Conservation (phyloP, 257 asterid genomes). For the Solanum raphanifolium region DNA sequence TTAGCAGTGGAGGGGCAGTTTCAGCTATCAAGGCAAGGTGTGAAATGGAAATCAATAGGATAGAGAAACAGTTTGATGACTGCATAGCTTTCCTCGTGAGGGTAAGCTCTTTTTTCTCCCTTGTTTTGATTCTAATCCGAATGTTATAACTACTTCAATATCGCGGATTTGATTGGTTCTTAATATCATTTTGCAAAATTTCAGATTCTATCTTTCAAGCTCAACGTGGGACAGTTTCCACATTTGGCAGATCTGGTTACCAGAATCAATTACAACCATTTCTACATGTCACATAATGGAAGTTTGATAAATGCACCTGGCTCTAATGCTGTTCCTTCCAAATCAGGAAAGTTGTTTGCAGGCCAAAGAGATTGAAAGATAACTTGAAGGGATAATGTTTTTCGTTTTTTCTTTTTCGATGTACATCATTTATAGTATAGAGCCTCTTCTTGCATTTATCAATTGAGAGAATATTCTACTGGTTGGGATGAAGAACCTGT, state of each 20-base stretch:
- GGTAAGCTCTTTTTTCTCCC: conserved; percentile 31
- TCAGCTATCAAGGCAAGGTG: conserved; percentile 73
- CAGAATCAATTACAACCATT: conserved; percentile 77
- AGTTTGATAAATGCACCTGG: conserved; percentile 38
- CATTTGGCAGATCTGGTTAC: conserved; percentile 92
- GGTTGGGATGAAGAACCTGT: neutral
- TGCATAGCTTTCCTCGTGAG: conserved; percentile 94
- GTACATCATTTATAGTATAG: neutral
- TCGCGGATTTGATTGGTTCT: neutral
- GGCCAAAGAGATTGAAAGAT: conserved; percentile 3
- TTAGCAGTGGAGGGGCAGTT: conserved; percentile 59
- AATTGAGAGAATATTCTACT: neutral
- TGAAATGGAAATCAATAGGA: conserved; percentile 77
- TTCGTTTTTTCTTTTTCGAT: neutral
- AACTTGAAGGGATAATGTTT: neutral
- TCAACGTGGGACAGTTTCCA: conserved; percentile 94
- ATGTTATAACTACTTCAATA: neutral
- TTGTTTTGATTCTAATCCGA: neutral
- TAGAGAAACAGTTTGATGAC: conserved; percentile 85
- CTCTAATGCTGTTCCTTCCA: conserved; percentile 22
- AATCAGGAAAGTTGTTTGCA: conserved; percentile 17
- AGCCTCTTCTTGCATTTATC: neutral
- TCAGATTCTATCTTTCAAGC: conserved; percentile 92
- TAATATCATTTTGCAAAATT: neutral
- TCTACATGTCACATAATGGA: conserved; percentile 87